Evolutionary conservation across 2,329 filamentous ascomycete genomes (phyloP), one percentile per base, ranked within the genome.

Genomic region (Arthrobotrys pseudoclavata): DNA sequence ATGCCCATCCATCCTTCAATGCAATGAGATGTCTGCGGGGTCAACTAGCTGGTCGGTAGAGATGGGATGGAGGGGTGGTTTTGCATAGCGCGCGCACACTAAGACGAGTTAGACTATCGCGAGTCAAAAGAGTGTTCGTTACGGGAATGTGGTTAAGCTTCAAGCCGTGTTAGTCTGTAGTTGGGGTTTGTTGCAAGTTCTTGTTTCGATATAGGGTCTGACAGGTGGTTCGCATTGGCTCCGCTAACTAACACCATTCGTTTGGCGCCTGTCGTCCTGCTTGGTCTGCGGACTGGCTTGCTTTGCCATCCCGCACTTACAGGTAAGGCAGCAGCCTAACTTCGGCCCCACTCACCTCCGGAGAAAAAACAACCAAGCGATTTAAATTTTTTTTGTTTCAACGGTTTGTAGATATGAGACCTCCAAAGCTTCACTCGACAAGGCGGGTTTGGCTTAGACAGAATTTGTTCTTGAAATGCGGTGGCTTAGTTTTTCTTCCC

Each of bases 251-350:
- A 29, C 18, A 60, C 55, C 26, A 37, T 60, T 72, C 57, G 60
- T 63, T 57, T 66, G 69, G 69, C 69, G 69, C 60, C 61, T 64
- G 69, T 60, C 55, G 55, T 60, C 55, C 55, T 57, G 52, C 52
- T 57, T 37, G 63, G 37, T 55, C 48, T 53, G 50, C 48, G 48
- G 53, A 68, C 52, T 55, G 31, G 53, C 61, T 52, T 61, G 63
- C 45, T 57, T 69, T 76, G 72, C 72, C 70, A 76, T 76, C 72
- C 72, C 72, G 72, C 72, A 76, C 72, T 37, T 76, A 76, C 72
- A 66, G 60, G 72, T 68, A 76, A 76, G 72, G 72, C 72, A 76
- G 72, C 72, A 76, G 72, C 72, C 72, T 76, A 76, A 76, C 64
- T 50, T 76, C 72, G 72, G 72, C 72, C 72, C 72, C 72, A 76